Evolutionary conservation across 495 filamentous ascomycete species (phyloP), one percentile per base, ranked within the genome.

Genomic region (Tuber calosporum): DNA sequence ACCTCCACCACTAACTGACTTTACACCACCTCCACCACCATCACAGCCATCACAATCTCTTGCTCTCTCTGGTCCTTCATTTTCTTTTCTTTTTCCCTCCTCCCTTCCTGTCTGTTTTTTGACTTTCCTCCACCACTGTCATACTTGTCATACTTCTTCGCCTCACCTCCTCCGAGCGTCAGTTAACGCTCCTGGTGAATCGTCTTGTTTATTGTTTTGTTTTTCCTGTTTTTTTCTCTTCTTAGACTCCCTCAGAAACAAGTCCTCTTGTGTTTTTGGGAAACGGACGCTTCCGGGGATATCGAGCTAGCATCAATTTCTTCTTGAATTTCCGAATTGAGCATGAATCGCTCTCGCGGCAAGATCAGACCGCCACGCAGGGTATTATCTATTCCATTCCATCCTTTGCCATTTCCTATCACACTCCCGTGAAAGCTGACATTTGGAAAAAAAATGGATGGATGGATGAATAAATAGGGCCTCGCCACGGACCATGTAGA

Each of bases 331-430:
- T 40, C 67, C 30, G 22, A 70, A 42, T 68, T 69, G 9, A 38
- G 11, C 22, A 79, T 79, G 69, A 80, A 75, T 67, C 74, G 79
- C 34, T 58, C 67, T 67, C 80, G 89, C 72, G 86, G 88, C 62
- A 91, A 87, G 80, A 93, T 94, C 72, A 84, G 90, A 72, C 89
- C 91, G 79, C 91, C 91, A 70, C 84, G 90, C 75, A 85, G 88
- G 81, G 91, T 93, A 86, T 83, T 87, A 86, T 74, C 69, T 36
- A 48, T 66, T 34, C 42, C 53, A 45, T 69, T 34, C 71, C 37
- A 30, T 20, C 37, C 4, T 69, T 30, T 43, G 62, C 30, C 66
- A 69, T 53, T 66, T 74, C 68, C 11, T 48, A 34, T 73, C 71
- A 70, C 41, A 43, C 38, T n/a, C 15, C 6, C 26, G 30, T 40